Conservation (phyloP, 2,329 filamentous ascomycete genomes). For the Pezicula neosporulosa region DNA sequence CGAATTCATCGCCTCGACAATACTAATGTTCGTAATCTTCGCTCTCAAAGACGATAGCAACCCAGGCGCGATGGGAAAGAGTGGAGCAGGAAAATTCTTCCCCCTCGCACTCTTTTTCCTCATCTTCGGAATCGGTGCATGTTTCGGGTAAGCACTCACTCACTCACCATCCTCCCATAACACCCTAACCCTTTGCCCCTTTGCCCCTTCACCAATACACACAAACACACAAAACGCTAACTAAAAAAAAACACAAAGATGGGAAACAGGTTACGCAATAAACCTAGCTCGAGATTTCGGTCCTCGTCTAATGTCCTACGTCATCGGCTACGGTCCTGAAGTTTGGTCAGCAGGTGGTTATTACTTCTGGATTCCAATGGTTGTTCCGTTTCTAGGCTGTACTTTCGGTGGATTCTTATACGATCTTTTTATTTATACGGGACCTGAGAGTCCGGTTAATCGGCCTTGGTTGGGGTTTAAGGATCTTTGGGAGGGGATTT, state of each 20-base stretch:
- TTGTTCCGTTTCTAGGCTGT: conserved; percentile 65
- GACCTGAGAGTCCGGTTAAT: conserved; percentile 64
- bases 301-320: conserved; percentile 62
- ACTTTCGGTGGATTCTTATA: conserved; percentile 64
- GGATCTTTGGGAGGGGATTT: conserved; percentile 31
- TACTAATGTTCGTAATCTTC: conserved; percentile 71
- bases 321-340: conserved; percentile 63
- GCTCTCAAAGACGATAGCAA: conserved; percentile 57
- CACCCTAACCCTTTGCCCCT: neutral
- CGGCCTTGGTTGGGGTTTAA: conserved; percentile 62
- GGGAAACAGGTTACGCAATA: conserved; percentile 75
- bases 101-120: conserved; percentile 67
- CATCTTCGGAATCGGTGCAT: conserved; percentile 69
- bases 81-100: conserved; percentile 52
- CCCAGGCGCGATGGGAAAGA: conserved; percentile 40
- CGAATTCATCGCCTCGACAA: conserved; percentile 64
- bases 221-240: neutral
- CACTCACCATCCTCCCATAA: too few relatives aligned
- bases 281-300: conserved; percentile 72
- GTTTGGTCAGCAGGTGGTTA: conserved; percentile 67
- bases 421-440: conserved; percentile 66
- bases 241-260: conserved; percentile 34
- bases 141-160: conserved; percentile 44
- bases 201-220: neutral
- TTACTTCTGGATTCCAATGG: conserved; percentile 76